Base-by-base conservation (phyloP, 2,329 filamentous ascomycete species). In the Arthrinium phaeospermum region DNA sequence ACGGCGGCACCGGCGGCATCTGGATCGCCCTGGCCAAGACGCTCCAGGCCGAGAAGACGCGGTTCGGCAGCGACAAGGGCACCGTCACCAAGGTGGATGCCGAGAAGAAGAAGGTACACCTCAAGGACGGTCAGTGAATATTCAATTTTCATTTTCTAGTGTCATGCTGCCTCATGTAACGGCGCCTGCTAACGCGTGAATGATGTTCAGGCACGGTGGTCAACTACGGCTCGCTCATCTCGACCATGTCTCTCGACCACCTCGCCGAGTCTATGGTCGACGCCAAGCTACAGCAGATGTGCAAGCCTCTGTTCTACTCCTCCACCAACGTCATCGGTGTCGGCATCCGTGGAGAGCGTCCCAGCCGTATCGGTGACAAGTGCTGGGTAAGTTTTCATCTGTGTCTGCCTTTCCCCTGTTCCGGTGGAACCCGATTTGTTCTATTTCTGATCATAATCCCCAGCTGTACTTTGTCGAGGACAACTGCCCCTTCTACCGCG, bases 401-500 rank as follows among this genome's bases (percentile, higher is more conserved):
- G n/a, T 22, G 8, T 57, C 30, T 27, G 24, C 12, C 5, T 44
- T 47, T 19, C 19, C n/a, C 49, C 14, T 30, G 10, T 14, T 19
- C 16, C 16, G 13, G 24, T 13, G 2, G 12, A 53, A 53, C 12
- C 2, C 10, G 3, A 37, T 0, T 30, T 16, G 16, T 69, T 5
- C 6, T 22, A 12, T 47, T 70, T 70, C 79, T 82, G 77, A 82
- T 71, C 2, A 16, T 0, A 14, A 41, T 1, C 37, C 4, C 19
- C 72, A 92, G 92, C 89, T 98, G 77, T 99, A 99, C 90, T 99
- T 98, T 91, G 96, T 96, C 75, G 96, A 99, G 85, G 93, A 98
- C 84, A 93, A 99, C 89, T 98, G 95, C 88, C 95, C 94, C 82
- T 99, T 99, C 89, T 99, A 99, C 89, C 94, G 96, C 78, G 96